These are phyloP conservation scores for Elaeagnus macrophylla DNA, from an alignment of 306 rosid species.

Conservation along the genomic window DNA sequence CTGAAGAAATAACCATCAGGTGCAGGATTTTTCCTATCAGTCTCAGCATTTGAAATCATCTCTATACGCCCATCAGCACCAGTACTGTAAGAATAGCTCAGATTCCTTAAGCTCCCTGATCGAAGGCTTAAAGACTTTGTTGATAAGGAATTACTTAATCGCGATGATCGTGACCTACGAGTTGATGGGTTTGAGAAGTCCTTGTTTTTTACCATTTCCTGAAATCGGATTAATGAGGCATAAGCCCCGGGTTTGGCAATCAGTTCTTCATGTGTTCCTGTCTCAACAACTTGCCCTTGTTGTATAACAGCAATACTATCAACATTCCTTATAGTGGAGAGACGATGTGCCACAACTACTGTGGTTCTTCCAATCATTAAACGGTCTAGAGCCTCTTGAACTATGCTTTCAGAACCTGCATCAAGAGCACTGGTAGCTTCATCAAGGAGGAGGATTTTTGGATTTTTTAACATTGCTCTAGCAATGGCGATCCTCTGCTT, in stretches of 20 bases:
- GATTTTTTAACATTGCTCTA: slow-evolving; percentile 94
- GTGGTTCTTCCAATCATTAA: slow-evolving; percentile 95
- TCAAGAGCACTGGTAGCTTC: slow-evolving; percentile 99
- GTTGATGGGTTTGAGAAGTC: slow-evolving; percentile 89
- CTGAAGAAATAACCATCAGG: slow-evolving; percentile 78
- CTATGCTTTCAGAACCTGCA: slow-evolving; percentile 90
- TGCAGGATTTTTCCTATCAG: slow-evolving; percentile 76
- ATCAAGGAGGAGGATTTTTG: slow-evolving; percentile 84
- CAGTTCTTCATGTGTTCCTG: slow-evolving; percentile 93
- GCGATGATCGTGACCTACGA: slow-evolving; percentile 70
- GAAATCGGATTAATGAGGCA: slow-evolving; percentile 84
- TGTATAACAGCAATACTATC: slow-evolving; percentile 89
- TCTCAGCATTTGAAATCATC: slow-evolving; percentile 95
- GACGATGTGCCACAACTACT: slow-evolving; percentile 85
- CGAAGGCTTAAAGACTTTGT: slow-evolving; percentile 88
- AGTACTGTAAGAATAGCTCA: slow-evolving; percentile 84
- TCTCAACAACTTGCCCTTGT: slow-evolving; percentile 92
- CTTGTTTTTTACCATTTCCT: slow-evolving; percentile 79
- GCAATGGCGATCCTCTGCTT: slow-evolving; percentile 97
- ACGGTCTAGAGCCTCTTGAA: slow-evolving; percentile 94
- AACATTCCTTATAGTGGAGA: slow-evolving; percentile 83
- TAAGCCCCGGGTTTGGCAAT: slow-evolving; percentile 74
- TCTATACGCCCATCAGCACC: slow-evolving; percentile 98
- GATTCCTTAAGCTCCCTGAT: slow-evolving; percentile 82
- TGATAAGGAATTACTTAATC: slow-evolving; percentile 81